Conservation (phyloP, 164 flowering plant species). For the Litsea cubeba region DNA sequence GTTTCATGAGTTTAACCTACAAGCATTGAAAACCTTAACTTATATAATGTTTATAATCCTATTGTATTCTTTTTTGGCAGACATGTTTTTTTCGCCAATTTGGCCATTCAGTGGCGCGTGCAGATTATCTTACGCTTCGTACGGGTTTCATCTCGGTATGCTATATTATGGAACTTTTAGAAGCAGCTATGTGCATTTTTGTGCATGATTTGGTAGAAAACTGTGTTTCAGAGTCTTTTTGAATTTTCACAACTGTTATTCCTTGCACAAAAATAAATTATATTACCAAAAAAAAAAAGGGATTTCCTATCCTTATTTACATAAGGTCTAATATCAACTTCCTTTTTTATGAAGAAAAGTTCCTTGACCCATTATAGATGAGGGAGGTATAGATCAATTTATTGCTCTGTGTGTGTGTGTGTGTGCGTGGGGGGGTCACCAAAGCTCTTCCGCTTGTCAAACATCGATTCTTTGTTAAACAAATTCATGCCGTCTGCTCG, state of each 20-base stretch:
- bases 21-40: background rate
- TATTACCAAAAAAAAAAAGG: no score
- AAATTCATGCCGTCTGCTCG: no score
- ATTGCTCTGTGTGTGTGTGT: no score
- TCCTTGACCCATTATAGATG: background rate
- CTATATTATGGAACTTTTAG: constrained; percentile 3
- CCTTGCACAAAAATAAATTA: constrained; percentile 2
- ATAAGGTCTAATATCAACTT: background rate
- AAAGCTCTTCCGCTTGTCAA: no score
- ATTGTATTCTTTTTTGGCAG: constrained; percentile 29
- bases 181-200: background rate
- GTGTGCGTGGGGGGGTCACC: no score
- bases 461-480: no score
- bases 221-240: background rate
- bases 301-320: constrained; percentile 3
- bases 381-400: background rate
- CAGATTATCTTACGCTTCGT: constrained; percentile 89
- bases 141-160: constrained; percentile 83
- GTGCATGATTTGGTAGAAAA: background rate
- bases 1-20: background rate
- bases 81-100: constrained; percentile 95
- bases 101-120: constrained; percentile 80
- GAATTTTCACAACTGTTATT: background rate
- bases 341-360: background rate
- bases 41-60: background rate